Evolutionary conservation across 495 filamentous ascomycete species (phyloP).

Genomic region (Bacidia gigantensis): DNA sequence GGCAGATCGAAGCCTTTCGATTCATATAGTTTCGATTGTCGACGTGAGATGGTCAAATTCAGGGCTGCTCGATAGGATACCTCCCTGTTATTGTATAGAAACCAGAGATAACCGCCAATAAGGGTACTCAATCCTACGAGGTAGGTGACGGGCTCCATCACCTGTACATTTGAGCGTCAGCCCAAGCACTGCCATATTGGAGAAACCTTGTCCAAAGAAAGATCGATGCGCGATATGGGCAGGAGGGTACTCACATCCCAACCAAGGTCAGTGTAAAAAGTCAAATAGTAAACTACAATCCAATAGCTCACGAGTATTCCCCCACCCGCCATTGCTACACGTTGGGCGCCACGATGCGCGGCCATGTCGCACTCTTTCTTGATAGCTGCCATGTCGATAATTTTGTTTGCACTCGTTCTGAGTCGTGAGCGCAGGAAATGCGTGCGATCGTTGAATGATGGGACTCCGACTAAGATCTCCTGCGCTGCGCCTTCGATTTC

Average conservation of each 20-base stretch:
- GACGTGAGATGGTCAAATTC: conserved; percentile 66
- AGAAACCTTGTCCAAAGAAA: too few species aligned
- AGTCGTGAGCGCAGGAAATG: conserved; percentile 69
- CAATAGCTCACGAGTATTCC: conserved; percentile 61
- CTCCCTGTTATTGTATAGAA: conserved; percentile 84
- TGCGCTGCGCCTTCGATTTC: conserved; percentile 54
- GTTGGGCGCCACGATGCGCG: conserved; percentile 62
- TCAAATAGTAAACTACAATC: conserved; percentile 61
- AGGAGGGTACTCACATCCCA: conserved; percentile 50
- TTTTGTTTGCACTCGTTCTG: conserved; percentile 51
- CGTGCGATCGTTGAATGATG: conserved; percentile 78
- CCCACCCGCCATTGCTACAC: conserved; percentile 69
- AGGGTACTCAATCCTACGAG: conserved; percentile 68
- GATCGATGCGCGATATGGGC: neutral
- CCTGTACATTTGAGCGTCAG: neutral
- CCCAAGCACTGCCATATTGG: too few species aligned
- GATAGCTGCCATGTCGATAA: conserved; percentile 51
- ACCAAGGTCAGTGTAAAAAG: conserved; percentile 64
- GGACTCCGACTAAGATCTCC: conserved; percentile 67
- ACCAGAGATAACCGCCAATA: conserved; percentile 87
- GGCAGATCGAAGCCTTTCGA: conserved; percentile 57
- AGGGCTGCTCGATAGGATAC: conserved; percentile 73
- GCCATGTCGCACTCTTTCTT: conserved; percentile 71
- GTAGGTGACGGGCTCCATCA: conserved; percentile 31
- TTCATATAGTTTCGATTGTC: conserved; percentile 68